Evolutionary conservation across 495 filamentous ascomycete genomes (phyloP).

Genomic region (Penicillium antarcticum): DNA sequence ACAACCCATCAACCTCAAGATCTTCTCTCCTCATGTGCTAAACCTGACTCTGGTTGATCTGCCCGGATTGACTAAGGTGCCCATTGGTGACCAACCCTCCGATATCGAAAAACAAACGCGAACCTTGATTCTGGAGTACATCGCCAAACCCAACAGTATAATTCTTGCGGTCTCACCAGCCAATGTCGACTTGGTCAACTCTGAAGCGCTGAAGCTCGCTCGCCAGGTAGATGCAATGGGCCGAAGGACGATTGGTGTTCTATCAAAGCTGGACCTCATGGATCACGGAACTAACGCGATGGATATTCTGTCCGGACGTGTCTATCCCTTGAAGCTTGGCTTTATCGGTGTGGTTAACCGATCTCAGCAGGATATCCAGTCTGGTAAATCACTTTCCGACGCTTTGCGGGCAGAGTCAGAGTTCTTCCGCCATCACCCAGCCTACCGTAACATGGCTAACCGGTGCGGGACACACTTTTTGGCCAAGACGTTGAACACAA

Average conservation of each 20-base stretch:
- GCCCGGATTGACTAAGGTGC: slow-evolving; percentile 95
- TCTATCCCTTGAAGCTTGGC: slow-evolving; percentile 95
- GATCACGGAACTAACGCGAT: slow-evolving; percentile 98
- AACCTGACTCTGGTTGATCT: slow-evolving; percentile 96
- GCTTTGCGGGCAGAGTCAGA: slow-evolving; percentile 87
- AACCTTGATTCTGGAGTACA: slow-evolving; percentile 96
- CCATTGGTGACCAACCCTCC: slow-evolving; percentile 95
- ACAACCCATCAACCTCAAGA: slow-evolving; percentile 97
- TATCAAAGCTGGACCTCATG: slow-evolving; percentile 98
- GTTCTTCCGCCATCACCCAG: slow-evolving; percentile 95
- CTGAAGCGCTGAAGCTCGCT: slow-evolving; percentile 94
- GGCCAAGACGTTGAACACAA: slow-evolving; percentile 91
- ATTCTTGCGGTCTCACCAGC: slow-evolving; percentile 95
- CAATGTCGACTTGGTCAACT: slow-evolving; percentile 98
- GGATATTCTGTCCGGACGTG: slow-evolving; percentile 91
- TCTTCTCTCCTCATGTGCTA: slow-evolving; percentile 95
- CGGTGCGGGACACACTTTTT: slow-evolving; percentile 94
- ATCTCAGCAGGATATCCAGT: slow-evolving; percentile 97
- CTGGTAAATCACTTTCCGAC: slow-evolving; percentile 84
- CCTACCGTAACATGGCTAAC: slow-evolving; percentile 92
- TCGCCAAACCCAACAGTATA: slow-evolving; percentile 98
- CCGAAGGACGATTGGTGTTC: slow-evolving; percentile 89
- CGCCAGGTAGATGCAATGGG: slow-evolving; percentile 96
- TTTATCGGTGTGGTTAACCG: slow-evolving; percentile 99
- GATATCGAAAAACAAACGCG: slow-evolving; percentile 99